Base-by-base conservation (phyloP, 2,329 filamentous ascomycete species). In the Scolecobasidium constrictum region DNA sequence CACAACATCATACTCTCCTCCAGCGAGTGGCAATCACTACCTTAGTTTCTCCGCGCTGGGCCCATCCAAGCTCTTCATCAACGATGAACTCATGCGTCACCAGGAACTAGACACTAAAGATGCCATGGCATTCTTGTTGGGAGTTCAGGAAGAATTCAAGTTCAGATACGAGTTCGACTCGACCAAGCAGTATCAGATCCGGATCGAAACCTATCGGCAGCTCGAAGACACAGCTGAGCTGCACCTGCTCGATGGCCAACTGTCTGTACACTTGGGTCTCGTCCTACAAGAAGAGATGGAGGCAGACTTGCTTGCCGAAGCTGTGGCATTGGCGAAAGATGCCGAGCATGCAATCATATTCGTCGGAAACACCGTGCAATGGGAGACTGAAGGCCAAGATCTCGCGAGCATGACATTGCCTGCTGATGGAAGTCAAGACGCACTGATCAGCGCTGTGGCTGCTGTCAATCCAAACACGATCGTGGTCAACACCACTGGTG, bases 261-360 rank as follows among this genome's bases (percentile, higher is more conserved):
- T 16, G 31, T 47, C 46, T 3, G 45, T 47, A 13, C 48, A 51
- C 23, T 38, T 52, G n/a, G 50, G 50, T 11, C 40, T 50, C 42
- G 44, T 51, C 19, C 2, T 31, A 15, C 48, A 51, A 37, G 22
- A 39, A 2, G 49, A 53, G 38, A 50, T 50, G 47, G 48, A 53
- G 34, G 42, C 44, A 28, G 47, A 52, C 16, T 16, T 36, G 2
- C 83, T 86, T 49, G 57, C 68, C 0, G 79, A 77, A 52, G 83
- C 83, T 5, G 59, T 86, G n/a, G 64, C 72, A 1, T 75, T 74
- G 1, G 81, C 81, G 1, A 64, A 77, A 51, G 71, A 69, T 6
- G 79, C 82, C 3, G 82, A 86, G 51, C 73, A 86, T 2, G 81
- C 82, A 4, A 71, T 86, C 4, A 79, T 86, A 0, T 67, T 86